Evolutionary conservation across 2,329 filamentous ascomycete species (phyloP).

Genomic region (Fusarium haematococcum): DNA sequence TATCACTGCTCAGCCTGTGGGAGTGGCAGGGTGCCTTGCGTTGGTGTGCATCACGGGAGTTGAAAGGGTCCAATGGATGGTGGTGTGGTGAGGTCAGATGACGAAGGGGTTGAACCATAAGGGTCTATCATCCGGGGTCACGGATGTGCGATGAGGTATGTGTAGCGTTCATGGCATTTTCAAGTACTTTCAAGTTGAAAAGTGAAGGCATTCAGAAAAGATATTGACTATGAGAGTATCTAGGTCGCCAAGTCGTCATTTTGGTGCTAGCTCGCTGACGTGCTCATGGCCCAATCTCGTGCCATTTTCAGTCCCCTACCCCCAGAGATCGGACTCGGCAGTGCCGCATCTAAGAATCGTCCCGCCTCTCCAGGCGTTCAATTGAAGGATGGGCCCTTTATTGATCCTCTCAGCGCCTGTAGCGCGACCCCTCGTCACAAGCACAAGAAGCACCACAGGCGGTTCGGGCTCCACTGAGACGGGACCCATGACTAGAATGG

Average conservation of each 20-base stretch:
- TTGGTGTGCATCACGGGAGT: conserved; percentile 1
- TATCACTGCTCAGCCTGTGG: neutral
- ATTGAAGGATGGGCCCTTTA: neutral
- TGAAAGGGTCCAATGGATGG: neutral
- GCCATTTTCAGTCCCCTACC: conserved; percentile 2
- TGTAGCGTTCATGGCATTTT: neutral
- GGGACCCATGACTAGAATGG: conserved; percentile 1
- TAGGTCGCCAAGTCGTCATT: neutral
- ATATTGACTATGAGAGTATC: neutral
- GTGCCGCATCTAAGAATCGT: neutral
- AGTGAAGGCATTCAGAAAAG: conserved; percentile 13
- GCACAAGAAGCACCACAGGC: neutral
- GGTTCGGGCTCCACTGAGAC: neutral
- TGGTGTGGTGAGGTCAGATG: conserved; percentile 15
- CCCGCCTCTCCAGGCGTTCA: neutral
- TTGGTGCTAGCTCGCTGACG: neutral
- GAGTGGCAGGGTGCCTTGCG: neutral
- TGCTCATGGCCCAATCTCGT: conserved; percentile 17
- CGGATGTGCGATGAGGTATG: neutral
- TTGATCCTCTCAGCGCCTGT: conserved; percentile 1
- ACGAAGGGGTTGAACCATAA: neutral
- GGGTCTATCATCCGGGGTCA: neutral
- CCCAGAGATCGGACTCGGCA: conserved; percentile 7
- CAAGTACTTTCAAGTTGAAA: neutral
- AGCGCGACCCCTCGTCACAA: conserved; percentile 4